These are phyloP conservation scores for Globisporangium lucens DNA, from an alignment of 352 stramenopile species.

Conservation along the genomic window DNA sequence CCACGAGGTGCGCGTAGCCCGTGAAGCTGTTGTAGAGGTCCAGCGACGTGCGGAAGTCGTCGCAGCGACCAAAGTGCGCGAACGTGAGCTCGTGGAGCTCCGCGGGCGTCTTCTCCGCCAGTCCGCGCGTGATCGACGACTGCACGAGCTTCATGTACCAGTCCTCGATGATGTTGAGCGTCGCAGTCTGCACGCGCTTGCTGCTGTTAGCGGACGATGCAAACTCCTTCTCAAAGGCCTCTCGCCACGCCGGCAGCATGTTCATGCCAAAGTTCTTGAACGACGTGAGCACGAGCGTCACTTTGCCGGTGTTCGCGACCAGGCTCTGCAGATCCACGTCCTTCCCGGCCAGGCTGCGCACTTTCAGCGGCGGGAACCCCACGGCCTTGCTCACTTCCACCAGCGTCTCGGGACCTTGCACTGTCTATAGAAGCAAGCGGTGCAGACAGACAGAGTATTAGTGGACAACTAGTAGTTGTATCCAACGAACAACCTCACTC, in stretches of 20 bases:
- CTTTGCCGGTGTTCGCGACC: slow-evolving; percentile 37
- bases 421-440: slow-evolving; percentile 19
- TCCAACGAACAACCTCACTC: no score
- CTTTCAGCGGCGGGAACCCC: slow-evolving; percentile 49
- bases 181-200: slow-evolving; percentile 51
- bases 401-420: slow-evolving; percentile 47
- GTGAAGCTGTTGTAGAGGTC: slow-evolving; percentile 87
- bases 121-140: slow-evolving; percentile 55
- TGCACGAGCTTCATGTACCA: slow-evolving; percentile 88
- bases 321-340: slow-evolving; percentile 51
- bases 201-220: slow-evolving; percentile 11
- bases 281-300: slow-evolving; percentile 73
- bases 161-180: slow-evolving; percentile 85
- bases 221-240: slow-evolving; percentile 58
- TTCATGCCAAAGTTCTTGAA: slow-evolving; percentile 87
- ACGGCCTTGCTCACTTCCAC: slow-evolving; percentile 56
- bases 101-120: slow-evolving; percentile 49
- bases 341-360: slow-evolving; percentile 47
- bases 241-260: slow-evolving; percentile 75
- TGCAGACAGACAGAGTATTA: background rate
- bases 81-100: slow-evolving; percentile 52
- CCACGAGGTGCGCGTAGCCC: slow-evolving; percentile 79
- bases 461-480: background rate
- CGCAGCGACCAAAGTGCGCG: slow-evolving; percentile 71
- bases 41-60: slow-evolving; percentile 77